Evolutionary conservation across 2,329 filamentous ascomycete species (phyloP).

Genomic region (Ilyonectria sp.): DNA sequence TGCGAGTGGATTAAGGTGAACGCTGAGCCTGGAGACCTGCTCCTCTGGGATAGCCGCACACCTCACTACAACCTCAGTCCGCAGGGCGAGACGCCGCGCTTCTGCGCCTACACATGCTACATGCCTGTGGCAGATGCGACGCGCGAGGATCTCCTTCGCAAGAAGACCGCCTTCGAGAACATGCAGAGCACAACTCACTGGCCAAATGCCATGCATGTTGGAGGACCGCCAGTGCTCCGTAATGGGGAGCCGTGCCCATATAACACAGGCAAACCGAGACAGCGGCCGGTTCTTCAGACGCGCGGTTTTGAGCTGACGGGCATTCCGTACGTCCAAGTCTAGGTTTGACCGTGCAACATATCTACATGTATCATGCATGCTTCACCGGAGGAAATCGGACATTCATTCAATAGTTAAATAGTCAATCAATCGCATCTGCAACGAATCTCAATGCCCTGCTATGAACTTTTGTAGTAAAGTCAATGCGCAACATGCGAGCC

Average conservation of each 20-base stretch:
- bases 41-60: constrained; percentile 56
- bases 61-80: constrained; percentile 57
- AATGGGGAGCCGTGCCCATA: constrained; percentile 20
- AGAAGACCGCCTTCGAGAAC: constrained; percentile 57
- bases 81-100: constrained; percentile 53
- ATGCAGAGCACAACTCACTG: constrained; percentile 57
- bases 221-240: constrained; percentile 3
- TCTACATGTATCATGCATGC: not conserved
- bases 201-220: constrained; percentile 48
- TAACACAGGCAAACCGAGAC: constrained; percentile 10
- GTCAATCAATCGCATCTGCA: too few species aligned
- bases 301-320: constrained; percentile 15
- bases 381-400: not conserved
- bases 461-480: too few species aligned
- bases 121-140: constrained; percentile 19
- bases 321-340: constrained; percentile 12
- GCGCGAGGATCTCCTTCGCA: constrained; percentile 53
- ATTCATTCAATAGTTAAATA: not conserved
- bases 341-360: not conserved
- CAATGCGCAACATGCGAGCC: too few species aligned
- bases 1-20: constrained; percentile 53
- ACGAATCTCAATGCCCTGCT: too few species aligned
- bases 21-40: constrained; percentile 58
- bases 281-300: not conserved
- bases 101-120: constrained; percentile 50